These are phyloP conservation scores for Verbena officinalis DNA, from an alignment of 257 asterid genomes.

Conservation along the genomic window DNA sequence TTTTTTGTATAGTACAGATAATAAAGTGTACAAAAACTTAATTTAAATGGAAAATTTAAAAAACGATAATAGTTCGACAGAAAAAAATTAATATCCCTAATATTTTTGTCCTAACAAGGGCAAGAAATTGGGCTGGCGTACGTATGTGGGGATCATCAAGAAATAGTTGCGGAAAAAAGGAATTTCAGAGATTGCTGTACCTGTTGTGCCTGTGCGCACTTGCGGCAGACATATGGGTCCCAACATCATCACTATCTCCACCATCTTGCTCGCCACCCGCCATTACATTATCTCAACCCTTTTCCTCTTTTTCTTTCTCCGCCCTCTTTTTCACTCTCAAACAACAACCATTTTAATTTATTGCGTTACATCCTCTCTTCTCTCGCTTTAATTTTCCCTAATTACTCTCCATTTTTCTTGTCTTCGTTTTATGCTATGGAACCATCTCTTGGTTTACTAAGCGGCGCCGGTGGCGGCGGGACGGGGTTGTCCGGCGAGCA, in stretches of 20 bases:
- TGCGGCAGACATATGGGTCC: conserved; percentile 68
- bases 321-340: not conserved
- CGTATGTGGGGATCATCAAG: conserved; percentile 23
- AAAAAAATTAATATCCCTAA: too few relatives aligned
- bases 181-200: conserved; percentile 38
- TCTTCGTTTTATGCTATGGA: conserved; percentile 47
- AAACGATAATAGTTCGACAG: too few relatives aligned
- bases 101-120: too few relatives aligned
- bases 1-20: too few relatives aligned
- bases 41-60: too few relatives aligned
- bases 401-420: conserved; percentile 8
- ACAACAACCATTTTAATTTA: not conserved
- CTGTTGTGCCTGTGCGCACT: too few relatives aligned
- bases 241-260: conserved; percentile 59
- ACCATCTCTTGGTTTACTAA: conserved; percentile 45
- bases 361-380: conserved; percentile 9
- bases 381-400: not conserved
- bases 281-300: conserved; percentile 34
- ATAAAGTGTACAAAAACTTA: too few relatives aligned
- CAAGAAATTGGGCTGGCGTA: conserved; percentile 18
- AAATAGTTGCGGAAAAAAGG: conserved; percentile 22
- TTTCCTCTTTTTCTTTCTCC: not conserved
- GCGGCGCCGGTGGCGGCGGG: conserved; percentile 32
- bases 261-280: conserved; percentile 42
- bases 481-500: conserved; percentile 21